Base-by-base conservation (phyloP, 495 filamentous ascomycete genomes). In the Saxophila tyrrhenica region DNA sequence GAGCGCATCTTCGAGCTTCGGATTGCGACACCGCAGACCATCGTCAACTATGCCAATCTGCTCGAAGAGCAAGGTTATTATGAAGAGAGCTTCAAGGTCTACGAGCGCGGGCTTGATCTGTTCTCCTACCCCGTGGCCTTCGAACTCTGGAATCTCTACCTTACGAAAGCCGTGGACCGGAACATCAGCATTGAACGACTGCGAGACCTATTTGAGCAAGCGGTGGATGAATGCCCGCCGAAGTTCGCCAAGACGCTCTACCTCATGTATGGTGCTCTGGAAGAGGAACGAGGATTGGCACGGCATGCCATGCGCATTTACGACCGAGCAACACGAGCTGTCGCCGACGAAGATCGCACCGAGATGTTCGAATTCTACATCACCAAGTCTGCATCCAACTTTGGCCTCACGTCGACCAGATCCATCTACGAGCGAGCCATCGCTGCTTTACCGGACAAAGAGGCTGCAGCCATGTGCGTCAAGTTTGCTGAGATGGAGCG, bases 291-390 rank as follows among this genome's bases (percentile, higher is more conserved):
- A 13, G 92, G 92, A 16, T 80, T 99, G 17, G 89, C 92, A n/a
- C 78, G 92, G 43, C 92, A 96, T 65, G 94, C 94, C 22, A 97
- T 99, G 92, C 82, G 92, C 25, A 99, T 99, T 54, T 99, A 99
- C 69, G 92, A 99, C 69, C 86, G 92, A 48, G 92, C 94, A 23
- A 97, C 92, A 17, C 85, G 92, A 2, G 89, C 92, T 16, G 94
- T 99, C 8, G 86, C 89, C 17, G 92, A 99, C 66, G 91, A 95
- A 62, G 89, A 97, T 64, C 76, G 89, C 11, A 84, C 87, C 60
- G 94, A 95, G 67, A 95, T 99, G 89, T 99, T 96, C 73, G 91
- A 95, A 66, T 95, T 96, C 66, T 99, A 97, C 75, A 95, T 99
- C 67, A 96, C 94, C 46, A 97, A 99, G 65, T 95, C 90, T 0